Evolutionary conservation across 441 rosid genomes (phyloP), one percentile per base, ranked within the genome.

Genomic region (Aquilaria agallochum): DNA sequence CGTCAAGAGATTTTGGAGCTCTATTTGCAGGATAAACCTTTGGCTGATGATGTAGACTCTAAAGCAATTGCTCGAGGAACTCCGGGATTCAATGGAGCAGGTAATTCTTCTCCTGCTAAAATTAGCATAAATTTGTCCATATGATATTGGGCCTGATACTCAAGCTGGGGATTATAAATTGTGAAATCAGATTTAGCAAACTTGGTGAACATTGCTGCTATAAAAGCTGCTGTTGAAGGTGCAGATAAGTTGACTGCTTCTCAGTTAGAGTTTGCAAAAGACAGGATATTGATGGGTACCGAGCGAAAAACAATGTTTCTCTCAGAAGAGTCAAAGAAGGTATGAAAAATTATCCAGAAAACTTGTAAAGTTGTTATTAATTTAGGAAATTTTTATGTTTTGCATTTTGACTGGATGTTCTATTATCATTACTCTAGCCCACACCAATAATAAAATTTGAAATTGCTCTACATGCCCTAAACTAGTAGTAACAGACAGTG

Each of bases 81-180:
- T 51, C 97, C 99, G 13, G 97, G 98, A 64, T 95, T 95, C 70
- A 95, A 92, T 73, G 99, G 99, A 64, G 99, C 97, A 68, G 99
- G 97, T 91, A 70, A 70, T 60, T 59, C 45, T 10, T 40, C 9
- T 1, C 45, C 45, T 40, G 45, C 45, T 1, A 8, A 40, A 40
- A 40, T 40, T 40, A 40, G 7, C 45, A 40, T 40, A 6, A 6
- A 40, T 40, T 5, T 8, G 9, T 40, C 45, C 45, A 40, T 40
- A 40, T 10, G 5, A 40, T 40, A 40, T 36, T 40, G 45, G 9
- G 5, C 27, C 45, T 40, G 45, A 40, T 40, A 40, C 45, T 10
- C 10, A 40, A 40, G 7, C 9, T 40, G 45, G 7, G 45, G 9
- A 20, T 5, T 51, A 56, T 42, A 36, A 36, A 44, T 57, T 34